These are phyloP conservation scores for Fusarium sp. DNA, from an alignment of 2,329 filamentous ascomycete genomes.

Conservation along the genomic window DNA sequence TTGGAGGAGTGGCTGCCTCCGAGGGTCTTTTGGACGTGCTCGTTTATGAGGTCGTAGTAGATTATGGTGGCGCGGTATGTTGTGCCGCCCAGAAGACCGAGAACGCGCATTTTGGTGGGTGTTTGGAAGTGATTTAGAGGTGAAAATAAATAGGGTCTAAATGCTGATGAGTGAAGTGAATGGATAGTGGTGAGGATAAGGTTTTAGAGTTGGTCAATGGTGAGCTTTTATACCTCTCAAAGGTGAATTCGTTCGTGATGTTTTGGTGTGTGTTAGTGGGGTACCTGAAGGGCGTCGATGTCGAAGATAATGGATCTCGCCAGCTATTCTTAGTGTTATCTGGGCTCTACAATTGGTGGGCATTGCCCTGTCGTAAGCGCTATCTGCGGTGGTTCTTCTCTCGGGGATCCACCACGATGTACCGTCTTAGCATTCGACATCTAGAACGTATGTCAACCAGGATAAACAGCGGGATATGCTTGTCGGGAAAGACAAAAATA, in stretches of 20 bases:
- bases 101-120: neutral
- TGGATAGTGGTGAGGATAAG: neutral
- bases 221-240: neutral
- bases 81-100: slow-evolving; percentile 10
- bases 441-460: no score
- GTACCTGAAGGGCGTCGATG: neutral
- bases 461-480: neutral
- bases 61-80: slow-evolving; percentile 7
- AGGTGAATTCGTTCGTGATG: neutral
- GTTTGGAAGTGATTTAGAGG: neutral
- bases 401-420: fast-evolving
- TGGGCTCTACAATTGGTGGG: neutral
- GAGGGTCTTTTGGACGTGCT: neutral
- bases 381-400: neutral
- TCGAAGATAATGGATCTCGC: neutral
- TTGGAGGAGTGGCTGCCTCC: slow-evolving; percentile 10
- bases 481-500: neutral
- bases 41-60: slow-evolving; percentile 15
- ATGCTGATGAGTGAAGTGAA: neutral
- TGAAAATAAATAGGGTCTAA: neutral
- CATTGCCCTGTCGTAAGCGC: neutral
- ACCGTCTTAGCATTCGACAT: neutral
- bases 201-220: neutral
- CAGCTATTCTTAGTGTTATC: neutral
- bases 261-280: neutral